Conservation (phyloP, 2,329 filamentous ascomycete genomes). For the Xylariaceae sp. region DNA sequence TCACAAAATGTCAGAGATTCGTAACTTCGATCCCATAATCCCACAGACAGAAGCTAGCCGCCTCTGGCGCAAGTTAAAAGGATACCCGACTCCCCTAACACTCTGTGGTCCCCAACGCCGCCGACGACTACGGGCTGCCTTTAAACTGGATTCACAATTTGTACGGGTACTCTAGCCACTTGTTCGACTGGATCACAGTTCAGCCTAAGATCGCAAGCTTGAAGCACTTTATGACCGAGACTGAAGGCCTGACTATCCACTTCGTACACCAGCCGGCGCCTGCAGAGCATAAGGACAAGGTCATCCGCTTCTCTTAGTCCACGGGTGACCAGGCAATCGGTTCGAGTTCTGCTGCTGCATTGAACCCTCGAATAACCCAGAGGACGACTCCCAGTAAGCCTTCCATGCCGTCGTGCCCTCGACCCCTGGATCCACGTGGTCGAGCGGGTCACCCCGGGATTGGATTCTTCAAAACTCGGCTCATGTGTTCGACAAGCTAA, state of each 20-base stretch:
- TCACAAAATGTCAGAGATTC: not conserved
- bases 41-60: constrained; percentile 21
- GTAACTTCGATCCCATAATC: constrained; percentile 10
- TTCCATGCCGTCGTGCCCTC: constrained; percentile 49
- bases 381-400: constrained; percentile 11
- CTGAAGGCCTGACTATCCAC: constrained; percentile 36
- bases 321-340: constrained; percentile 55
- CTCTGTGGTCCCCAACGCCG: constrained; percentile 21
- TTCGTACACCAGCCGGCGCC: constrained; percentile 36
- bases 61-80: constrained; percentile 17
- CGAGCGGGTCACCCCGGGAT: constrained; percentile 38
- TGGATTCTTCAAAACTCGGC: constrained; percentile 49
- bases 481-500: constrained; percentile 46
- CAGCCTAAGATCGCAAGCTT: constrained; percentile 22
- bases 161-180: constrained; percentile 16
- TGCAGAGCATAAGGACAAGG: constrained; percentile 27
- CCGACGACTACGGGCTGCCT: constrained; percentile 19
- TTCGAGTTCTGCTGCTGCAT: constrained; percentile 52
- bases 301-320: constrained; percentile 48
- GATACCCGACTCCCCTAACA: constrained; percentile 10
- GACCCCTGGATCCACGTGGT: constrained; percentile 49
- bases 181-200: constrained; percentile 27
- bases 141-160: constrained; percentile 25
- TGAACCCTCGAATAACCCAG: constrained; percentile 41
- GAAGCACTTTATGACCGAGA: constrained; percentile 26